phyloP scores from a whole-genome alignment of 208 protist species.

The Dictyostelium gargantuum region DNA sequence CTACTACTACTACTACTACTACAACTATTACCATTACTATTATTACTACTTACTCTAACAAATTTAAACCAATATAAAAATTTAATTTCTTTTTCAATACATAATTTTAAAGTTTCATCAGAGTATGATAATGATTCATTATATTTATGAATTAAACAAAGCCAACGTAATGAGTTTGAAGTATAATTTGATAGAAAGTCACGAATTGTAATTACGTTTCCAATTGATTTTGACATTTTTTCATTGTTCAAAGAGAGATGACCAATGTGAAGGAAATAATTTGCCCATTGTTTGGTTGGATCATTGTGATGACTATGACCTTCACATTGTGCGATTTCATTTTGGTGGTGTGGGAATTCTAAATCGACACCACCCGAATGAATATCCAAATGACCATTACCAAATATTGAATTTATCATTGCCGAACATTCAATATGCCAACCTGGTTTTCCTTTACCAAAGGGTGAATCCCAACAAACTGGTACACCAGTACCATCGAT shows the following conservation, averaged over 20 bases:
- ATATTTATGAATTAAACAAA: conserved; percentile 14
- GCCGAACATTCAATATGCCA: conserved; percentile 99
- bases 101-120: background rate
- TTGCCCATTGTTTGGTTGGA: conserved; percentile 19
- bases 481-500: conserved; percentile 47
- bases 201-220: conserved; percentile 72
- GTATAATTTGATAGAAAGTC: background rate
- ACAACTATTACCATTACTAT: too few species aligned
- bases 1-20: too few species aligned
- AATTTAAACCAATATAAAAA: conserved; percentile 13
- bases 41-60: background rate
- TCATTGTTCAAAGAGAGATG: conserved; percentile 51
- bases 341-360: conserved; percentile 72
- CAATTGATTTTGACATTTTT: conserved; percentile 77
- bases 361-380: conserved; percentile 72
- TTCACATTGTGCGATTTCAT: conserved; percentile 75
- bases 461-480: conserved; percentile 77
- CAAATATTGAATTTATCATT: conserved; percentile 87
- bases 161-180: background rate
- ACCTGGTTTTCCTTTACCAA: conserved; percentile 94
- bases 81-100: background rate
- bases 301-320: background rate
- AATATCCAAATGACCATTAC: conserved; percentile 44
- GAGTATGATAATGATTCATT: background rate
- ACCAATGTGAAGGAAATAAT: conserved; percentile 70